Percentiles rank a stretch among this genome's conserved stretches.
These are phyloP conservation scores for Salvia sclarea DNA, from an alignment of 305 asterid species.

Conservation along the genomic window DNA sequence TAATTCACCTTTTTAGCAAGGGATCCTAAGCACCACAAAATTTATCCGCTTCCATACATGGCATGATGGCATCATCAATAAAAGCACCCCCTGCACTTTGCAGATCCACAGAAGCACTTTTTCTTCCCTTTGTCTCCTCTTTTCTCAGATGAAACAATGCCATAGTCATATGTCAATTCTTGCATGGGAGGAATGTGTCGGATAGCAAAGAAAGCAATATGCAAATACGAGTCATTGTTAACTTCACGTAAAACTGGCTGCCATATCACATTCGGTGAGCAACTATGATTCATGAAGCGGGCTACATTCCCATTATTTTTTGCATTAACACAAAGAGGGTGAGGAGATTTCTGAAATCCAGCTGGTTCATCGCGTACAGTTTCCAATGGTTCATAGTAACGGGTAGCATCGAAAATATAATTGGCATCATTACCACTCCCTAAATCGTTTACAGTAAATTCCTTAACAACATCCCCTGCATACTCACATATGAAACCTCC, in stretches of 20 bases:
- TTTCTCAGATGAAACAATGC: constrained; percentile 54
- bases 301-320: constrained; percentile 77
- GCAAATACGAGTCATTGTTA: constrained; percentile 57
- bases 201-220: constrained; percentile 81
- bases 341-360: constrained; percentile 49
- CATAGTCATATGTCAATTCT: constrained; percentile 84
- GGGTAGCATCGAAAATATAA: constrained; percentile 75
- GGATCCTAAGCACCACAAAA: constrained; percentile 36
- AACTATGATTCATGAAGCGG: constrained; percentile 91
- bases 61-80: constrained; percentile 38
- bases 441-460: constrained; percentile 41
- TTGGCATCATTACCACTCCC: constrained; percentile 48
- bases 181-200: constrained; percentile 95
- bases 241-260: constrained; percentile 72
- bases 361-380: constrained; percentile 42
- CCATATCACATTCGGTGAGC: constrained; percentile 83
- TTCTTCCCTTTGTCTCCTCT: constrained; percentile 62
- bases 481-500: constrained; percentile 87
- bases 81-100: constrained; percentile 78
- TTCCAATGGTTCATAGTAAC: constrained; percentile 64
- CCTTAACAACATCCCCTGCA: constrained; percentile 74
- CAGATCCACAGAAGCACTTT: constrained; percentile 72
- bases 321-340: constrained; percentile 65
- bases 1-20: constrained; percentile 37
- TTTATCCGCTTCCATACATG: constrained; percentile 5